Base-by-base conservation (phyloP, 164 flowering plant genomes). In the Nymphaea colorata region DNA sequence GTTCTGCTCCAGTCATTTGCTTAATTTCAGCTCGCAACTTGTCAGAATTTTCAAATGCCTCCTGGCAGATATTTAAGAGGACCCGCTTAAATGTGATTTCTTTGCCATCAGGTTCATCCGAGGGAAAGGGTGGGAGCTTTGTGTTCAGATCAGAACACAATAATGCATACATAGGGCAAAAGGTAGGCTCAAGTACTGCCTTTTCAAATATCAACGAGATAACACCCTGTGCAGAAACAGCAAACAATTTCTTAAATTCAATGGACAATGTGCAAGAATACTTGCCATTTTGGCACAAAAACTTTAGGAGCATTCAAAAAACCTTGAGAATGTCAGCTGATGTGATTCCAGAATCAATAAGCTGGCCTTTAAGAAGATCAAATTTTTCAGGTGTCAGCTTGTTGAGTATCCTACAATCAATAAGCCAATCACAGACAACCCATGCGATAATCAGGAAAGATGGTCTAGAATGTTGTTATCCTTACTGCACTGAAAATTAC, bases 331-430 rank as follows among this genome's bases (percentile, higher is more conserved):
- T 92, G 66, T 92, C 98, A 69, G 89, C 89, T 43, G 94, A 77
- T 62, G 98, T 88, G 72, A 95, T 90, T 65, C 99, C 99, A 64
- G 98, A 82, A 67, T 95, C 95, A 47, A 95, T 87, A 57, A 92
- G 79, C 69, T 95, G 96, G 60, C 98, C 99, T 71, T 95, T 92
- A 15, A 95, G 88, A 64, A 93, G 73, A 78, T 92, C 99, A 75
- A 87, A 95, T 76, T 95, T 95, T 79, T 95, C 99, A 17, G 99
- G 99, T 0, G 99, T 95, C 71, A 95, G 81, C 87, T 95, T 95
- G 83, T 95, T 95, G 82, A 95, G 74, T 67, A 95, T 92, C 60
- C 98, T 95, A 90, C 78, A 81, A 18, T 67, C 36, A 25, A 25
- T 25, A 25, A 25, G 36, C 36, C 36, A 25, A 25, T 25, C 36